Evolutionary conservation across 2,329 filamentous ascomycete species (phyloP), one percentile per base, ranked within the genome.

Genomic region (Chrysoporthe deuterocubensis): DNA sequence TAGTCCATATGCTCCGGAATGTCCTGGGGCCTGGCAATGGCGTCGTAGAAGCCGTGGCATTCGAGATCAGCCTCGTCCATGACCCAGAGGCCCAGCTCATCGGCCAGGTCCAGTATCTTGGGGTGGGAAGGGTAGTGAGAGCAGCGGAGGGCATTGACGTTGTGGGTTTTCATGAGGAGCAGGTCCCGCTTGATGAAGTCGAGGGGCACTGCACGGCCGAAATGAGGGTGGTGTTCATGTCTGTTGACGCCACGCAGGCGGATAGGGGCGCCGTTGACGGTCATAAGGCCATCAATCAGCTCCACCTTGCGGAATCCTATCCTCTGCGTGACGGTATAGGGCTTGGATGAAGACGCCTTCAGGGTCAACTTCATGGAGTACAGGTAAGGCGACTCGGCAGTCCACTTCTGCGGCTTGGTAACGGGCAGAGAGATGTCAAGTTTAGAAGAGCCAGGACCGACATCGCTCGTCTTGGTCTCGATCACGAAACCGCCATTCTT

Each of bases 61-160:
- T 84, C 83, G 0, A 85, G 79, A 62, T 85, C 83, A 3, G 83
- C 82, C 70, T 85, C 83, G 59, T 82, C 82, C 70, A 85, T 82
- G 2, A 85, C 84, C 85, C 87, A 91, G 13, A 91, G 79, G 0
- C 89, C 89, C n/a, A 91, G 81, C 74, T 90, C 87, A 71, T 91
- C 88, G 6, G 86, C 85, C 1, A 91, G 77, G 62, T 88, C 86
- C 43, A 88, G 86, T 1, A 91, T 73, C 2, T 81, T 79, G 0
- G 86, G 84, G 71, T 90, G 84, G n/a, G 87, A 88, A 0, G 89
- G 87, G 69, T 92, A 89, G 74, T 93, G 90, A 1, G 86, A 89
- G 63, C 86, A 89, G 0, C 90, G 87, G 5, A 93, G 81, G 0
- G 90, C 87, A 71, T 93, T 92, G 78, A 92, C 84, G 72, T 92